A percentile compares a stretch with the other conserved stretches of the same genome.
phyloP scores from a whole-genome alignment of 768 basidiomycete genomes.

The Boletales sp. region DNA sequence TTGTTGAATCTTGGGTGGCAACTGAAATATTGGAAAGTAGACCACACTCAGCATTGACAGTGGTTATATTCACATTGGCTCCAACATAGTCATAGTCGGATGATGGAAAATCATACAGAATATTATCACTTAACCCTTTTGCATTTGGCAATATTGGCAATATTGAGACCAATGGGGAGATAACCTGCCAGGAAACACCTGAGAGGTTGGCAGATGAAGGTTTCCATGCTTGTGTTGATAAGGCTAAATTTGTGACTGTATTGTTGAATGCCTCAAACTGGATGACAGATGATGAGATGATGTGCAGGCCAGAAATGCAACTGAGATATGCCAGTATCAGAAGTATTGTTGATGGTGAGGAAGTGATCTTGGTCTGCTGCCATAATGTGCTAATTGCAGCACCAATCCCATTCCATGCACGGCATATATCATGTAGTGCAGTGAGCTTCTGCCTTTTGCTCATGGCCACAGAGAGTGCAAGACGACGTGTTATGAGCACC shows the following conservation, averaged over 20 bases:
- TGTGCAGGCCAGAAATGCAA: constrained; percentile 17
- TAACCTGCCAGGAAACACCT: background rate
- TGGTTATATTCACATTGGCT: constrained; percentile 16
- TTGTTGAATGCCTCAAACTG: constrained; percentile 15
- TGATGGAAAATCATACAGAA: constrained; percentile 16
- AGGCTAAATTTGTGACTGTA: background rate
- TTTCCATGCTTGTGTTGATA: constrained; percentile 1
- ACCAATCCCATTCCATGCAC: constrained; percentile 23
- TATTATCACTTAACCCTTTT: constrained; percentile 8
- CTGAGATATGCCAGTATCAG: constrained; percentile 11
- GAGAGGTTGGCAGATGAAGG: background rate
- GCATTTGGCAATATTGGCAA: constrained; percentile 4
- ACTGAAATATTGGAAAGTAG: constrained; percentile 6
- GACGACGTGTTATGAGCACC: constrained; percentile 11
- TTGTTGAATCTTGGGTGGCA: background rate
- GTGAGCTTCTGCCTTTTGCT: constrained; percentile 13
- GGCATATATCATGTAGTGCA: constrained; percentile 13
- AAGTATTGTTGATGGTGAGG: constrained; percentile 2
- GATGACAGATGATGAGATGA: constrained; percentile 21
- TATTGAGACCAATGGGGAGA: background rate
- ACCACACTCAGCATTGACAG: constrained; percentile 13
- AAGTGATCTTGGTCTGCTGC: constrained; percentile 14
- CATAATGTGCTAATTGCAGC: constrained; percentile 16
- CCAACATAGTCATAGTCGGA: background rate
- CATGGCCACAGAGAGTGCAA: constrained; percentile 11